Conservation (phyloP, 768 basidiomycete genomes). For the Kwoniella europaea region DNA sequence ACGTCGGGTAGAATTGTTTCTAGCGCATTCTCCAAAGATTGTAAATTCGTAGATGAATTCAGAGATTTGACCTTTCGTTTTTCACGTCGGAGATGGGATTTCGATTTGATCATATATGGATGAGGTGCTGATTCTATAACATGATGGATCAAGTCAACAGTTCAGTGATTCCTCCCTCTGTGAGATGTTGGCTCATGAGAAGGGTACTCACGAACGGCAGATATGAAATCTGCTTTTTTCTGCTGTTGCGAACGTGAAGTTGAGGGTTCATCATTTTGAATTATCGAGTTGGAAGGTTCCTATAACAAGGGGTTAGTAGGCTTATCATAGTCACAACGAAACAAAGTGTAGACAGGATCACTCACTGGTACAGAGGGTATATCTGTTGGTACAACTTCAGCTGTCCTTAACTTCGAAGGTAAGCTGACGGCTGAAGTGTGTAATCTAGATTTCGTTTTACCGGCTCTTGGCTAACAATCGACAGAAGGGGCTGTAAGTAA, state of each 20-base stretch:
- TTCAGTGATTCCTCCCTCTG: neutral
- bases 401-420: conserved; percentile 6
- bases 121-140: conserved; percentile 28
- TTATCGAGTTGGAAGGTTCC: neutral
- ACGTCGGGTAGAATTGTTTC: conserved; percentile 8
- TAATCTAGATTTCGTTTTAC: conserved; percentile 11
- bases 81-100: conserved; percentile 44
- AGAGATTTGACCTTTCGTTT: conserved; percentile 49
- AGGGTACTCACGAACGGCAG: conserved; percentile 17
- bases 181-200: neutral
- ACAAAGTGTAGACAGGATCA: too few relatives aligned
- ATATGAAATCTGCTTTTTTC: conserved; percentile 7
- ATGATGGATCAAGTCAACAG: neutral
- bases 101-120: conserved; percentile 42
- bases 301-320: too few relatives aligned
- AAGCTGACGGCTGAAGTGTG: conserved; percentile 22
- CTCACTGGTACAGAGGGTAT: too few relatives aligned
- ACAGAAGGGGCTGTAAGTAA: neutral
- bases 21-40: conserved; percentile 32
- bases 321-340: too few relatives aligned
- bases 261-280: conserved; percentile 2
- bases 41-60: conserved; percentile 41
- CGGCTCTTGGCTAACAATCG: conserved; percentile 15
- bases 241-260: neutral
- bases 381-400: conserved; percentile 3